These are phyloP conservation scores for Adansonia digitata DNA, from an alignment of 345 rosid species.

Conservation along the genomic window DNA sequence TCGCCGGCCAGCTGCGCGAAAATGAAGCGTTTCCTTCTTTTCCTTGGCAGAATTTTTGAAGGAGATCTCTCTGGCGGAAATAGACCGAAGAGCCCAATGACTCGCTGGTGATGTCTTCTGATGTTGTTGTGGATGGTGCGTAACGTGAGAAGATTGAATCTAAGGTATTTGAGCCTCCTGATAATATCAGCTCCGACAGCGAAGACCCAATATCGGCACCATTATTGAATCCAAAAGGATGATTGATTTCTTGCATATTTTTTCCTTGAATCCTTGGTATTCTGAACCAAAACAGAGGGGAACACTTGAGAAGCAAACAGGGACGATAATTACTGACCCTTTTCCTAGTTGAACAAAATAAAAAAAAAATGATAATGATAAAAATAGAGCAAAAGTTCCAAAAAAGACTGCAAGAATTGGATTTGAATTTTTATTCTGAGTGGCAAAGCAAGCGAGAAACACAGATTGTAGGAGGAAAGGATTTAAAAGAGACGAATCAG, in stretches of 20 bases:
- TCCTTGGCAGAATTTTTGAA: conserved; percentile 53
- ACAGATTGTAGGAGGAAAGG: neutral
- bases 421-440: neutral
- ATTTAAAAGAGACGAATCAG: neutral
- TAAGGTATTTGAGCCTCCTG: conserved; percentile 67
- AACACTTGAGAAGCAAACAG: conserved; percentile 8
- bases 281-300: neutral
- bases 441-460: neutral
- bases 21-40: conserved; percentile 24
- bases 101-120: conserved; percentile 14
- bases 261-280: conserved; percentile 16
- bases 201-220: conserved; percentile 44
- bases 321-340: conserved; percentile 25
- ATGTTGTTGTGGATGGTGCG: conserved; percentile 25
- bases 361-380: neutral
- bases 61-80: conserved; percentile 76
- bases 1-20: conserved; percentile 1
- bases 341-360: conserved; percentile 14
- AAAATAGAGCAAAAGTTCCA: neutral
- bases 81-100: conserved; percentile 82
- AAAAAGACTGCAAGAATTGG: neutral
- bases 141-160: conserved; percentile 81
- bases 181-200: conserved; percentile 67
- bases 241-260: conserved; percentile 38
- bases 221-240: conserved; percentile 13